Evolutionary conservation across 1,284 basidiomycete species (phyloP).

Genomic region (Trametes versicolor): DNA sequence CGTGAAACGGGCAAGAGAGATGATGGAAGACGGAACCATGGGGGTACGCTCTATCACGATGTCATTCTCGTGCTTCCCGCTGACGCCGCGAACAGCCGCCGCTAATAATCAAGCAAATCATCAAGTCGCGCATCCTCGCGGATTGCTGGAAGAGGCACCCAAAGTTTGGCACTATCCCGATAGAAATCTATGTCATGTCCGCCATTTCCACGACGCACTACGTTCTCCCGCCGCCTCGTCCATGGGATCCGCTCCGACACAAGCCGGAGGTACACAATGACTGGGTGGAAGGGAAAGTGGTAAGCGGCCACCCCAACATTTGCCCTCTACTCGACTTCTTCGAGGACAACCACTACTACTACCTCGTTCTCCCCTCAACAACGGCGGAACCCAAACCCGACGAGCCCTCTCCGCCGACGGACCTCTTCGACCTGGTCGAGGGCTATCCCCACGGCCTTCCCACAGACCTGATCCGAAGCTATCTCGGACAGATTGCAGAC

Average conservation of each 20-base stretch:
- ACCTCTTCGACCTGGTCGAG: slow-evolving; percentile 97
- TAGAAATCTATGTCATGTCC: slow-evolving; percentile 99
- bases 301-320: slow-evolving; percentile 91
- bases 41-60: slow-evolving; percentile 68
- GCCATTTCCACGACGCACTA: slow-evolving; percentile 83
- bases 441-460: slow-evolving; percentile 88
- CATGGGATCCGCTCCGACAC: slow-evolving; percentile 81
- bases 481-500: slow-evolving; percentile 95
- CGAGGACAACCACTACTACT: slow-evolving; percentile 97
- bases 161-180: slow-evolving; percentile 94
- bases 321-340: slow-evolving; percentile 97
- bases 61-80: slow-evolving; percentile 18
- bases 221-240: slow-evolving; percentile 73
- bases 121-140: slow-evolving; percentile 97
- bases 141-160: slow-evolving; percentile 99
- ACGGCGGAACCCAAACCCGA: slow-evolving; percentile 64
- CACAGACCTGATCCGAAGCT: slow-evolving; percentile 79
- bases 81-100: slow-evolving; percentile 57
- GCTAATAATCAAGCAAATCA: slow-evolving; percentile 96
- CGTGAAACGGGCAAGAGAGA: slow-evolving; percentile 90
- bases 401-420: slow-evolving; percentile 69
- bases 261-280: slow-evolving; percentile 45
- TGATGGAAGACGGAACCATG: slow-evolving; percentile 75
- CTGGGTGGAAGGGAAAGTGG: slow-evolving; percentile 75
- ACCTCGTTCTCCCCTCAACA: slow-evolving; percentile 83